Evolutionary conservation across 805 yeast genomes (phyloP).

Genomic region (Candida taoyuanica): DNA sequence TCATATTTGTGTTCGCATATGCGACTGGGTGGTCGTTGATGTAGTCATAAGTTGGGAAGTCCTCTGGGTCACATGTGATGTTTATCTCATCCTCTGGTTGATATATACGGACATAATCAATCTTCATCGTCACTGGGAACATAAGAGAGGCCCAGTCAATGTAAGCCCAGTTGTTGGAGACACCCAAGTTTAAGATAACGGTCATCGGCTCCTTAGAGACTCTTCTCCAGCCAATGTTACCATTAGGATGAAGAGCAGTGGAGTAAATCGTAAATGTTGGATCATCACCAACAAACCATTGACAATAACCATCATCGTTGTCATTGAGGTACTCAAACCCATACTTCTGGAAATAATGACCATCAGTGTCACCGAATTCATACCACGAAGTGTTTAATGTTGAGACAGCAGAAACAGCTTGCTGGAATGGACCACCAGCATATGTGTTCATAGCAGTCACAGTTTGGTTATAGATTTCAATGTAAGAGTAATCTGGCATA

Average conservation of each 20-base stretch:
- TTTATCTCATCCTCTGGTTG: constrained; percentile 66
- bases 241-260: constrained; percentile 79
- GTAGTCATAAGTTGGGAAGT: constrained; percentile 81
- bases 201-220: constrained; percentile 93
- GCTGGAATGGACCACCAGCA: constrained; percentile 91
- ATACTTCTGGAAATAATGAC: constrained; percentile 59
- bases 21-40: constrained; percentile 66
- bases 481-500: constrained; percentile 77
- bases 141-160: constrained; percentile 80
- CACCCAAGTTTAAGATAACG: constrained; percentile 78
- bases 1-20: constrained; percentile 62
- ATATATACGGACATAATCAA: constrained; percentile 89
- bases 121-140: constrained; percentile 73
- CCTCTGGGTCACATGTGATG: constrained; percentile 81
- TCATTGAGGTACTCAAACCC: constrained; percentile 78
- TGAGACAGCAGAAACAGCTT: constrained; percentile 82
- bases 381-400: constrained; percentile 82
- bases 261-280: constrained; percentile 75
- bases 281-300: constrained; percentile 80
- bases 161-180: constrained; percentile 89
- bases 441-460: constrained; percentile 81
- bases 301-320: constrained; percentile 63
- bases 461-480: constrained; percentile 65
- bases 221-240: constrained; percentile 80
- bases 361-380: constrained; percentile 50